phyloP scores from a whole-genome alignment of 1,139 yeast genomes.

The Torulaspora globosa region DNA sequence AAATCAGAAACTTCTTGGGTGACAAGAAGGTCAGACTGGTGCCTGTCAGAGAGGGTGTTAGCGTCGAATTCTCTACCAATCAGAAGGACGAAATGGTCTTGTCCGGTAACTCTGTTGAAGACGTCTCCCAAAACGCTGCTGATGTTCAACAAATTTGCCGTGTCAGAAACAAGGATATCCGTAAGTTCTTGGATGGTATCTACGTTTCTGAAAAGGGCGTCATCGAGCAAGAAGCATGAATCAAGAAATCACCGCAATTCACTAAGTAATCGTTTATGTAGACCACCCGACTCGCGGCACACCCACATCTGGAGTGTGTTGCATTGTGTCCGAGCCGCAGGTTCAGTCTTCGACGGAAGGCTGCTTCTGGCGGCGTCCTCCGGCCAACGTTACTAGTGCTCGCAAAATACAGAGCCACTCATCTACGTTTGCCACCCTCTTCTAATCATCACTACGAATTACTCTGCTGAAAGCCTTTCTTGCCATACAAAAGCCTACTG shows the following conservation, averaged over 20 bases:
- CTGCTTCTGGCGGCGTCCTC: not conserved
- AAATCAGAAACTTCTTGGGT: constrained; percentile 99
- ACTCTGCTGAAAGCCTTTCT: not conserved
- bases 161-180: constrained; percentile 99
- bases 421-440: constrained; percentile 10
- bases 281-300: not conserved
- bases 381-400: constrained; percentile 34
- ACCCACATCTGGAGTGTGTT: not conserved
- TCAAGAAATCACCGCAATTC: not conserved
- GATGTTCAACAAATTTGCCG: constrained; percentile 97
- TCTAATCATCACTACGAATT: constrained; percentile 5
- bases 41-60: constrained; percentile 84
- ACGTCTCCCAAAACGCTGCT: constrained; percentile 97
- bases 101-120: constrained; percentile 95
- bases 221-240: constrained; percentile 45
- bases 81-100: constrained; percentile 94
- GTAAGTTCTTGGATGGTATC: constrained; percentile 99
- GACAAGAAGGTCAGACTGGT: constrained; percentile 93
- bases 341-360: not conserved
- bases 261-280: not conserved
- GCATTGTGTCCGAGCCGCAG: not conserved
- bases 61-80: constrained; percentile 69
- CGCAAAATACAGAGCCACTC: constrained; percentile 34
- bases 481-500: not conserved
- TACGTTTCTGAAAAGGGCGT: constrained; percentile 96